Conservation (phyloP, 768 basidiomycete species). For the Termitomyces sp. region DNA sequence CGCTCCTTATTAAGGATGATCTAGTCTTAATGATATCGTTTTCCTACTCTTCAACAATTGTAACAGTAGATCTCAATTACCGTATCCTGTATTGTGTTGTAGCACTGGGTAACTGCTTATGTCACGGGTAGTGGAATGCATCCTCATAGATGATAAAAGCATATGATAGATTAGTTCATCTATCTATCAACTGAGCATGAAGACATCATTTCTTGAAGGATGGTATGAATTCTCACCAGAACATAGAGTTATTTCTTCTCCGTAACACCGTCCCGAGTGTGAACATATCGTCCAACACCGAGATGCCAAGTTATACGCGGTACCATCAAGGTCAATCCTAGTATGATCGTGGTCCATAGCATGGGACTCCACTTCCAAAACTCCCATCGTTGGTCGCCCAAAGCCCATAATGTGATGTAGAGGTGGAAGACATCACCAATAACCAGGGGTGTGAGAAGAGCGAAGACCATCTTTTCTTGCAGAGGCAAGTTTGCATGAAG, state of each 20-base stretch:
- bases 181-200: not conserved
- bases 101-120: slow-evolving; percentile 2
- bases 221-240: not conserved
- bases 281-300: slow-evolving; percentile 69
- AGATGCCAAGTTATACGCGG: slow-evolving; percentile 72
- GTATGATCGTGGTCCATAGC: slow-evolving; percentile 59
- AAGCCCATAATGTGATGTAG: slow-evolving; percentile 64
- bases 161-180: not conserved
- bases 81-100: slow-evolving; percentile 9
- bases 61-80: slow-evolving; percentile 11
- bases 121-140: not conserved
- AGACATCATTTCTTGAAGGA: not conserved
- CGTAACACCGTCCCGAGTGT: slow-evolving; percentile 47
- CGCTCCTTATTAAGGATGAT: slow-evolving; percentile 41
- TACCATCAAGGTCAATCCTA: slow-evolving; percentile 61
- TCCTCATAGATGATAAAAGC: not conserved
- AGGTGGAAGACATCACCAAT: slow-evolving; percentile 66
- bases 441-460: slow-evolving; percentile 62
- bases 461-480: slow-evolving; percentile 66
- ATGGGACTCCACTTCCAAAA: slow-evolving; percentile 59
- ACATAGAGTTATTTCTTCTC: slow-evolving; percentile 11
- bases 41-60: slow-evolving; percentile 1
- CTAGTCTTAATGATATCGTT: slow-evolving; percentile 1
- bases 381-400: slow-evolving; percentile 67
- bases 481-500: slow-evolving; percentile 51